Evolutionary conservation across 2,329 filamentous ascomycete genomes (phyloP).

Genomic region (Gaeumannomyces tritici): DNA sequence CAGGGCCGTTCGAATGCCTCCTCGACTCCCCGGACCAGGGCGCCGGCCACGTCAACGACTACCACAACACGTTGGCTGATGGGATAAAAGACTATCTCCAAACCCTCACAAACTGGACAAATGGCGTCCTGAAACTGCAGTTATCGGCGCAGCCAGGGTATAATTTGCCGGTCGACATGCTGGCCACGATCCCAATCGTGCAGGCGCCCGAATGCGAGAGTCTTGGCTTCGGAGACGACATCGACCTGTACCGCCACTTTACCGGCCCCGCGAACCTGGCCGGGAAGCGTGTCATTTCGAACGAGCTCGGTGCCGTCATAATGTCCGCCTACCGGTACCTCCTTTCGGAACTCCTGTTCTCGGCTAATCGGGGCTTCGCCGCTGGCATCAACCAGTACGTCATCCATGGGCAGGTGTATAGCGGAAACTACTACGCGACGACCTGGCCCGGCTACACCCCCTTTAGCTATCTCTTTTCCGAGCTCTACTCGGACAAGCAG

Average conservation of each 20-base stretch:
- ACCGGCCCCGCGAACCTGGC: constrained; percentile 26
- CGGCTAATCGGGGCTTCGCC: constrained; percentile 26
- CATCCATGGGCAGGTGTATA: constrained; percentile 31
- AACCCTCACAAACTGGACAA: constrained; percentile 19
- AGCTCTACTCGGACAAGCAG: constrained; percentile 27
- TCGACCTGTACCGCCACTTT: constrained; percentile 31
- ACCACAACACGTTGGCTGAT: constrained; percentile 9
- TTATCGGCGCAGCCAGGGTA: constrained; percentile 29
- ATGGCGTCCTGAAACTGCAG: constrained; percentile 19
- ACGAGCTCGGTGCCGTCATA: constrained; percentile 13
- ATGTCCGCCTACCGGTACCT: constrained; percentile 12
- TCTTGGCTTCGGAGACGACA: constrained; percentile 21
- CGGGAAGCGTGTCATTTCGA: constrained; percentile 26
- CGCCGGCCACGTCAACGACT: constrained; percentile 13
- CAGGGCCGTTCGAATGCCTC: neutral
- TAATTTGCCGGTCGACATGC: constrained; percentile 31
- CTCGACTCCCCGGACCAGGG: neutral
- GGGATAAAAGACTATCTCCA: constrained; percentile 18
- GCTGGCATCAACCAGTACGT: constrained; percentile 32
- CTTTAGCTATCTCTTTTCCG: constrained; percentile 30
- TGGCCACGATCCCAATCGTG: constrained; percentile 23
- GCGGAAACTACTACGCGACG: constrained; percentile 30
- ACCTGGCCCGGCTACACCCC: constrained; percentile 38
- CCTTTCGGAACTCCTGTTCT: constrained; percentile 17
- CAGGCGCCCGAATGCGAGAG: constrained; percentile 30